Evolutionary conservation across 2,329 filamentous ascomycete species (phyloP).

Genomic region (Colletotrichum limetticola): DNA sequence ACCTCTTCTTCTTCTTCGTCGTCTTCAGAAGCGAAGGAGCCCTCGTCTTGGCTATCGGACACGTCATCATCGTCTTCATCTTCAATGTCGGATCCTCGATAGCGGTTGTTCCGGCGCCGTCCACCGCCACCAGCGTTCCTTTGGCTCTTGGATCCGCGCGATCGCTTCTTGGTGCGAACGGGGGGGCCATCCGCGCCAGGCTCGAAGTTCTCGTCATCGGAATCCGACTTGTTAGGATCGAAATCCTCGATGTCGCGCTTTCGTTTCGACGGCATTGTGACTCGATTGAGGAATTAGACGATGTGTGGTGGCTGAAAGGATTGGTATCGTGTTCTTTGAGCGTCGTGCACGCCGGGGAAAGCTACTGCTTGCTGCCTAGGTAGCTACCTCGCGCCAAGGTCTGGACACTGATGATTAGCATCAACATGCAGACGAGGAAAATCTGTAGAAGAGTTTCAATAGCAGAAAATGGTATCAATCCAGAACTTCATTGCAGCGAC

Average conservation of each 20-base stretch:
- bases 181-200: slow-evolving; percentile 58
- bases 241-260: slow-evolving; percentile 70
- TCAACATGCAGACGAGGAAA: neutral
- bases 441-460: neutral
- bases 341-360: slow-evolving; percentile 12
- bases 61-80: slow-evolving; percentile 65
- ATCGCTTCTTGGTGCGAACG: slow-evolving; percentile 51
- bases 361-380: slow-evolving; percentile 9
- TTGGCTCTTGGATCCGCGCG: slow-evolving; percentile 41
- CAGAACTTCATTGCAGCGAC: neutral
- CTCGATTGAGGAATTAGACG: neutral
- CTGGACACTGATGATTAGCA: neutral
- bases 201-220: slow-evolving; percentile 74
- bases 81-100: slow-evolving; percentile 71
- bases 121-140: slow-evolving; percentile 50
- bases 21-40: slow-evolving; percentile 57
- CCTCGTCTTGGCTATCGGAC: slow-evolving; percentile 63
- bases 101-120: slow-evolving; percentile 55
- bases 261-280: slow-evolving; percentile 61
- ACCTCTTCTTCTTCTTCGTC: slow-evolving; percentile 53
- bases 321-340: slow-evolving; percentile 16
- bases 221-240: slow-evolving; percentile 74
- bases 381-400: neutral
- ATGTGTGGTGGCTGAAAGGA: neutral
- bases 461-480: neutral